A percentile compares a stretch with the other conserved stretches of the same genome.
Evolutionary conservation across 129 eudicot species (phyloP).

Genomic region (Scalesia atractyloides): DNA sequence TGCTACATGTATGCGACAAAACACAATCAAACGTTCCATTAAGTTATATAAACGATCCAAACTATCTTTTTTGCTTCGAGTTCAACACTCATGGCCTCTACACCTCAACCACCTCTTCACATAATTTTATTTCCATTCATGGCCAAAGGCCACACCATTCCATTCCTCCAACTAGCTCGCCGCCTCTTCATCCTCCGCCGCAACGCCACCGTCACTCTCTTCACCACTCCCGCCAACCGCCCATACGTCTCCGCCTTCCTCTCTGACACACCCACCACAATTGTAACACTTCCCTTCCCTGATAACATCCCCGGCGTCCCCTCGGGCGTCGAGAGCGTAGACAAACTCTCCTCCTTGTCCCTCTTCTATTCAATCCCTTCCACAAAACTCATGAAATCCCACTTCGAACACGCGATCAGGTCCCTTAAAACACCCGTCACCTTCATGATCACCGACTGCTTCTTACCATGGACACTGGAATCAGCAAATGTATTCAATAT

Average conservation of each 20-base stretch:
- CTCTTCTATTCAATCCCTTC: slow-evolving; percentile 3
- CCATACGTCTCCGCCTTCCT: slow-evolving; percentile 16
- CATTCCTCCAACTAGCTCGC: too few relatives aligned
- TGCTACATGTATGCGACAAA: too few relatives aligned
- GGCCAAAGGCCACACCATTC: too few relatives aligned
- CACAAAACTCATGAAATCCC: slow-evolving; percentile 40
- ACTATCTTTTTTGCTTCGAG: too few relatives aligned
- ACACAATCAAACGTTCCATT: too few relatives aligned
- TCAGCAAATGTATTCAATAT: slow-evolving; percentile 47
- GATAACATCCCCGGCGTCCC: slow-evolving; percentile 35
- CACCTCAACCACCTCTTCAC: too few relatives aligned
- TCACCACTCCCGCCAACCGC: too few relatives aligned
- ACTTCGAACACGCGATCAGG: slow-evolving; percentile 43
- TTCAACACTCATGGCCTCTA: too few relatives aligned
- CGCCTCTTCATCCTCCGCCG: too few relatives aligned
- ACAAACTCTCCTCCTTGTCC: slow-evolving; percentile 31
- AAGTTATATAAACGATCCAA: too few relatives aligned
- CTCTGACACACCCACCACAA: slow-evolving; percentile 8
- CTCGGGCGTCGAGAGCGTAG: slow-evolving; percentile 29
- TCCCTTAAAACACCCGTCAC: slow-evolving; percentile 18
- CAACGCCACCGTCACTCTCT: too few relatives aligned
- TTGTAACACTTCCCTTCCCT: slow-evolving; percentile 47
- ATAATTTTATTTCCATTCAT: too few relatives aligned
- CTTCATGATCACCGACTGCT: slow-evolving; percentile 54
- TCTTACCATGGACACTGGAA: slow-evolving; percentile 56